These are phyloP conservation scores for Aspergillus sergii DNA, from an alignment of 2,329 filamentous ascomycete genomes.

Conservation along the genomic window DNA sequence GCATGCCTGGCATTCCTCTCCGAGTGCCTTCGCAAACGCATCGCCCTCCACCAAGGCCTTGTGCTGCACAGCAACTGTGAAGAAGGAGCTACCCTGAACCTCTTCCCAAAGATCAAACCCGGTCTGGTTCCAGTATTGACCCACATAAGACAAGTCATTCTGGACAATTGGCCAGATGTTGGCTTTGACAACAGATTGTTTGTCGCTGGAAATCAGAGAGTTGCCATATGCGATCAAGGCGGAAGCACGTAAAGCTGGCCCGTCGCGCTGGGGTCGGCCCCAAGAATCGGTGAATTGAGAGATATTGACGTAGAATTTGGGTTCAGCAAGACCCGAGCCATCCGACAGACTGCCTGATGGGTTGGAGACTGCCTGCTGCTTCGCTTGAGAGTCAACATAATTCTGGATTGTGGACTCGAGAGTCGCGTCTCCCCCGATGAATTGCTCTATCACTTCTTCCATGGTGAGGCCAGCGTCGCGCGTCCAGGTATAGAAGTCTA, in stretches of 20 bases:
- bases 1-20: constrained; percentile 61
- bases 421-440: constrained; percentile 60
- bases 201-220: constrained; percentile 67
- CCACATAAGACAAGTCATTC: constrained; percentile 73
- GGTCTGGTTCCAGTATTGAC: constrained; percentile 48
- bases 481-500: constrained; percentile 79
- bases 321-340: constrained; percentile 63
- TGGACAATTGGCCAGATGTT: constrained; percentile 71
- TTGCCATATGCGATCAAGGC: constrained; percentile 72
- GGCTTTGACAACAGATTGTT: constrained; percentile 50
- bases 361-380: constrained; percentile 66
- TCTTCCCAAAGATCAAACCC: constrained; percentile 83
- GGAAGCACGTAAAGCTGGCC: constrained; percentile 72
- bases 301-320: constrained; percentile 69
- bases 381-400: constrained; percentile 67
- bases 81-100: constrained; percentile 73
- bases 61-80: constrained; percentile 70
- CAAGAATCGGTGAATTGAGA: constrained; percentile 64
- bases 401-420: constrained; percentile 65
- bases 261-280: constrained; percentile 78
- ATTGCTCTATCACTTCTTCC: constrained; percentile 68
- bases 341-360: constrained; percentile 60
- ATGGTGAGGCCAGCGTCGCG: constrained; percentile 71
- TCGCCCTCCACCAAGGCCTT: constrained; percentile 61
- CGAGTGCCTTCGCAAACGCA: constrained; percentile 64